Percentiles rank a stretch among this genome's conserved stretches.
Evolutionary conservation across 768 basidiomycete genomes (phyloP).

Genomic region (Suillus placidus): DNA sequence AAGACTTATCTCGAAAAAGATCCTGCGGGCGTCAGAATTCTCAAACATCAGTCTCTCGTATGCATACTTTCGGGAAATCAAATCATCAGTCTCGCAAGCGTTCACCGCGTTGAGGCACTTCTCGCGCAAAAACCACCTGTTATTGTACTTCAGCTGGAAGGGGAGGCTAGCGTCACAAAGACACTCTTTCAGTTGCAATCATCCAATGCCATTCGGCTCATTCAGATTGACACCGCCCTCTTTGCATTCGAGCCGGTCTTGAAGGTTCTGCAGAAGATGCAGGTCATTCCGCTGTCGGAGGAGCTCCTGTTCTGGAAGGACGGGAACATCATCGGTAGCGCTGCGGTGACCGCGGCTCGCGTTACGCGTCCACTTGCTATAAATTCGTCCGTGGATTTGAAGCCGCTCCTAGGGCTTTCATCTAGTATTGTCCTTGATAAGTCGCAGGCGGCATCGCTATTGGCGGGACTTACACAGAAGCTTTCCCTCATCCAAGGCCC

Average conservation of each 20-base stretch:
- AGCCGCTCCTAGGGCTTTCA: constrained; percentile 37
- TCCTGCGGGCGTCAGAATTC: constrained; percentile 35
- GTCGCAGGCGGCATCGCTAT: constrained; percentile 48
- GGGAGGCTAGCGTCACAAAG: constrained; percentile 39
- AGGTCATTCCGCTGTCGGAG: constrained; percentile 45
- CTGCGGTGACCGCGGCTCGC: constrained; percentile 3
- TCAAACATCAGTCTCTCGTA: constrained; percentile 57
- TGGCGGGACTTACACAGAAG: constrained; percentile 55
- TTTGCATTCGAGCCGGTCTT: constrained; percentile 68
- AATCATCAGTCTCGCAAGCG: constrained; percentile 53
- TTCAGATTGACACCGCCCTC: constrained; percentile 62
- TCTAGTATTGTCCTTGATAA: constrained; percentile 51
- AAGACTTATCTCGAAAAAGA: constrained; percentile 42
- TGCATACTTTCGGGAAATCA: constrained; percentile 53
- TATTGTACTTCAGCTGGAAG: constrained; percentile 57
- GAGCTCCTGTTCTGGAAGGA: constrained; percentile 60
- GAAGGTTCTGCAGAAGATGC: constrained; percentile 52
- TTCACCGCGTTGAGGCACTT: constrained; percentile 56
- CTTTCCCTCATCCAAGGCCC: constrained; percentile 73
- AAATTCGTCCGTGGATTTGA: constrained; percentile 45
- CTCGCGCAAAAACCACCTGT: constrained; percentile 50
- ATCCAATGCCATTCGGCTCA: constrained; percentile 41
- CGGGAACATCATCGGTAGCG: constrained; percentile 20
- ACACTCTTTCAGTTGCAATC: constrained; percentile 44
- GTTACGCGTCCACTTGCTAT: constrained; percentile 33